Evolutionary conservation across 345 rosid genomes (phyloP).

Genomic region (Cochlearia excelsa): DNA sequence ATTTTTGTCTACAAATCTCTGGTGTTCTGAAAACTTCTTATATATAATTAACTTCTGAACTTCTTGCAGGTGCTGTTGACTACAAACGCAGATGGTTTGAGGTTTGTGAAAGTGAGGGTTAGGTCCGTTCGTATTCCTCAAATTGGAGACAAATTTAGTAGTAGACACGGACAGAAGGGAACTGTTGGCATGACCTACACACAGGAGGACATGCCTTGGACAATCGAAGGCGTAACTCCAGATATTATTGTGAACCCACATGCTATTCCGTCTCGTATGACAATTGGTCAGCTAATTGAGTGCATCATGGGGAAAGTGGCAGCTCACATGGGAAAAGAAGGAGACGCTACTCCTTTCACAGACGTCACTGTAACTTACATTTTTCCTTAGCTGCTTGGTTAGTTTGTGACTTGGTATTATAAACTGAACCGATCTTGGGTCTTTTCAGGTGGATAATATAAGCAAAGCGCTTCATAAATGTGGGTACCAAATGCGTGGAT

Average conservation of each 20-base stretch:
- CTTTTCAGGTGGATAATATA: conserved; percentile 80
- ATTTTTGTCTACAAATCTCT: conserved; percentile 2
- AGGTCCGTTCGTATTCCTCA: conserved; percentile 96
- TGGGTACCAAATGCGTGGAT: conserved; percentile 98
- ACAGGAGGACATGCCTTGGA: conserved; percentile 99
- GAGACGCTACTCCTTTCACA: conserved; percentile 97
- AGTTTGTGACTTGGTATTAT: not conserved
- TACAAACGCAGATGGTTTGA: conserved; percentile 96
- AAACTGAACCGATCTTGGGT: conserved; percentile 8
- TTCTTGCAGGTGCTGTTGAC: conserved; percentile 76
- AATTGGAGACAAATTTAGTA: conserved; percentile 68
- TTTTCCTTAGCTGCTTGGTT: conserved; percentile 8
- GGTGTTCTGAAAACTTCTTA: conserved; percentile 4
- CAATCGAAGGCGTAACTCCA: conserved; percentile 89
- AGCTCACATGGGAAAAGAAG: conserved; percentile 99
- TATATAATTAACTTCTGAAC: conserved; percentile 2
- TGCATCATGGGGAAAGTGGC: conserved; percentile 99
- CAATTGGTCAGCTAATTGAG: conserved; percentile 97
- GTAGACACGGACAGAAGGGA: conserved; percentile 91
- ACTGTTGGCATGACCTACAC: conserved; percentile 98
- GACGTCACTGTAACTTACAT: conserved; percentile 83
- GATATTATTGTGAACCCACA: conserved; percentile 96
- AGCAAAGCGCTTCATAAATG: conserved; percentile 97
- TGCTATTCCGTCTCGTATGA: conserved; percentile 99
- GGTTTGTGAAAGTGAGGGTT: conserved; percentile 96